Conservation (phyloP, 768 basidiomycete species). For the Pleurotus ostreatus region DNA sequence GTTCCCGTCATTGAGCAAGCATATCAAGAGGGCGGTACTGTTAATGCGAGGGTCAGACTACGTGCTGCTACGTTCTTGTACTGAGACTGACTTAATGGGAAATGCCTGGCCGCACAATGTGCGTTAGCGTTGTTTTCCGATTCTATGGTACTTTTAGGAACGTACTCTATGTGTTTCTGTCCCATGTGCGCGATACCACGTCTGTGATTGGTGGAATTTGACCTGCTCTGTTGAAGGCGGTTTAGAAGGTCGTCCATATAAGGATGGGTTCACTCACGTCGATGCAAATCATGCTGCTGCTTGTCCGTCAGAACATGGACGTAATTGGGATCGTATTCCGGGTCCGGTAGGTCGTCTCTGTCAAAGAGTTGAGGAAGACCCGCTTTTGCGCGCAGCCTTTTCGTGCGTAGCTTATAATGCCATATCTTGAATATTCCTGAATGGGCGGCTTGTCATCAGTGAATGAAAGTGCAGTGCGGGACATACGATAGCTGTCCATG, state of each 20-base stretch:
- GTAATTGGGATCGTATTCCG: slow-evolving; percentile 64
- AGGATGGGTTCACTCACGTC: slow-evolving; percentile 40
- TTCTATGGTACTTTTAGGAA: neutral
- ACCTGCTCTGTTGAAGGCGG: slow-evolving; percentile 47
- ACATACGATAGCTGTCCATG: slow-evolving; percentile 71
- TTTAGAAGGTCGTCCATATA: neutral
- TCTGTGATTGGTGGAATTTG: slow-evolving; percentile 66
- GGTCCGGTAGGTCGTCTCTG: slow-evolving; percentile 79
- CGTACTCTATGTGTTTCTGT: slow-evolving; percentile 73
- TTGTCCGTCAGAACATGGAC: slow-evolving; percentile 65
- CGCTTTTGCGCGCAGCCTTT: slow-evolving; percentile 51
- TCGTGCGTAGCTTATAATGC: slow-evolving; percentile 63
- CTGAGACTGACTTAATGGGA: slow-evolving; percentile 51
- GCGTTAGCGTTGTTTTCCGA: too few species aligned
- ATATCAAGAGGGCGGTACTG: slow-evolving; percentile 70
- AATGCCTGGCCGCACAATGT: slow-evolving; percentile 45
- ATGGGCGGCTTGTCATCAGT: too few species aligned
- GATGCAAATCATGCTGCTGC: slow-evolving; percentile 60
- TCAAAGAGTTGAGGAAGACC: slow-evolving; percentile 70
- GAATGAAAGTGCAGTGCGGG: neutral
- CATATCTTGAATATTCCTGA: slow-evolving; percentile 72
- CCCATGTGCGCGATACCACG: slow-evolving; percentile 86
- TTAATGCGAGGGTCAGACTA: slow-evolving; percentile 2
- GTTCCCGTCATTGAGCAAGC: slow-evolving; percentile 69
- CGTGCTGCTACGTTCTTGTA: neutral